Evolutionary conservation across 1,139 yeast species (phyloP).

Genomic region (Geotrichum europaeum): DNA sequence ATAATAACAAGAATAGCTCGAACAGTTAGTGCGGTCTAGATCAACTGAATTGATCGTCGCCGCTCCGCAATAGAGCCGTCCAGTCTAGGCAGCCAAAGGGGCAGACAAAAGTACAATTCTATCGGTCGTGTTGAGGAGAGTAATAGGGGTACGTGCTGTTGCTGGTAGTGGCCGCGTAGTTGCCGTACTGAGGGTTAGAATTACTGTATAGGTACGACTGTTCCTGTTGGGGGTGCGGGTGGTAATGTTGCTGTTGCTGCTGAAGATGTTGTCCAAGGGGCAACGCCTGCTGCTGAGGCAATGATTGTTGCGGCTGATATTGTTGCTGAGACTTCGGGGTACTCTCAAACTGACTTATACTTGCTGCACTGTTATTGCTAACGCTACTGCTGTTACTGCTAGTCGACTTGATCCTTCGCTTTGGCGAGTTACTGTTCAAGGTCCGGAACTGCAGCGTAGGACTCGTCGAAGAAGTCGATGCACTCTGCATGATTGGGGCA

Average conservation of each 20-base stretch:
- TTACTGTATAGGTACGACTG: slow-evolving; percentile 4
- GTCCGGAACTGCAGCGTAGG: slow-evolving; percentile 8
- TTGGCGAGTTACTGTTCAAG: not conserved
- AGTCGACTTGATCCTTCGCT: not conserved
- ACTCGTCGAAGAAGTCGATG: not conserved
- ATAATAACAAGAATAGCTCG: not conserved
- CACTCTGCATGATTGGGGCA: slow-evolving; percentile 21
- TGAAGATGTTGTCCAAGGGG: slow-evolving; percentile 1
- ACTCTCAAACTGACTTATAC: not conserved
- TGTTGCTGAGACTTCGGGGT: not conserved
- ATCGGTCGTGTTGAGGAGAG: not conserved
- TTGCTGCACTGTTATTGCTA: not conserved
- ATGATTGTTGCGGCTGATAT: not conserved
- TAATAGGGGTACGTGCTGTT: not conserved
- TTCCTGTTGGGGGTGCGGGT: slow-evolving; percentile 17
- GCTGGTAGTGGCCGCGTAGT: slow-evolving; percentile 10
- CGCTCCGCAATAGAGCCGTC: not conserved
- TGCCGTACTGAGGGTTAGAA: slow-evolving; percentile 15
- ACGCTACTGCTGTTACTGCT: not conserved
- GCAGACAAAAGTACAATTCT: not conserved
- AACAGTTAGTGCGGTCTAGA: not conserved
- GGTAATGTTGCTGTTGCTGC: slow-evolving; percentile 13
- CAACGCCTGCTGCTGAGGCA: slow-evolving; percentile 1
- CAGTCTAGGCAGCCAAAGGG: not conserved
- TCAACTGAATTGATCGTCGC: not conserved